Conservation (phyloP, 1,139 yeast species). For the Kurtzmaniella quercitrusa region DNA sequence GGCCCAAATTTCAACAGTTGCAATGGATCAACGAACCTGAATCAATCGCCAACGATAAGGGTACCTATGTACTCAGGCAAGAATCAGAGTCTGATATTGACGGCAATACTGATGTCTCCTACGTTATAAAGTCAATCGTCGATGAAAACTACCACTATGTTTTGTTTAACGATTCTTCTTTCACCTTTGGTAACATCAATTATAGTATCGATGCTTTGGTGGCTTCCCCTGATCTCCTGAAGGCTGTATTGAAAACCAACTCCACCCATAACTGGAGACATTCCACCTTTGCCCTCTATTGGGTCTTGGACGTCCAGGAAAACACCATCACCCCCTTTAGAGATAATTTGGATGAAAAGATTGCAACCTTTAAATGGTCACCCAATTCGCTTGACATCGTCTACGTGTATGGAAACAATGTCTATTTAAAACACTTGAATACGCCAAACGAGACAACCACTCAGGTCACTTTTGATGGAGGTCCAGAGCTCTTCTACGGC, state of each 20-base stretch:
- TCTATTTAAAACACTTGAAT: slow-evolving; percentile 37
- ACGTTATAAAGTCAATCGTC: slow-evolving; percentile 45
- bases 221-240: slow-evolving; percentile 62
- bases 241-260: slow-evolving; percentile 54
- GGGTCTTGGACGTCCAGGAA: slow-evolving; percentile 39
- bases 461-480: slow-evolving; percentile 48
- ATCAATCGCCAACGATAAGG: slow-evolving; percentile 41
- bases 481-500: slow-evolving; percentile 47
- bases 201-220: slow-evolving; percentile 49
- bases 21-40: slow-evolving; percentile 65
- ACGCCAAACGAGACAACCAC: slow-evolving; percentile 14
- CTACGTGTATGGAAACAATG: slow-evolving; percentile 60
- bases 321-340: slow-evolving; percentile 25
- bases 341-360: slow-evolving; percentile 14
- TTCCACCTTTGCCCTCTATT: slow-evolving; percentile 63
- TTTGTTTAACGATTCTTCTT: slow-evolving; percentile 46
- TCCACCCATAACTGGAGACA: slow-evolving; percentile 65
- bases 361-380: slow-evolving; percentile 67
- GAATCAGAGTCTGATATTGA: slow-evolving; percentile 10
- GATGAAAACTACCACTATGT: slow-evolving; percentile 42
- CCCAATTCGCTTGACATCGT: slow-evolving; percentile 67
- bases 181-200: slow-evolving; percentile 32
- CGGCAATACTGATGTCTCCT: slow-evolving; percentile 22
- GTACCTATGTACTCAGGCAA: slow-evolving; percentile 48
- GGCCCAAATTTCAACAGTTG: slow-evolving; percentile 45